A percentile compares a stretch with the other conserved stretches of the same genome.
Conservation (phyloP, 139 green algal species). For the Edaphochlamys debaryana region DNA sequence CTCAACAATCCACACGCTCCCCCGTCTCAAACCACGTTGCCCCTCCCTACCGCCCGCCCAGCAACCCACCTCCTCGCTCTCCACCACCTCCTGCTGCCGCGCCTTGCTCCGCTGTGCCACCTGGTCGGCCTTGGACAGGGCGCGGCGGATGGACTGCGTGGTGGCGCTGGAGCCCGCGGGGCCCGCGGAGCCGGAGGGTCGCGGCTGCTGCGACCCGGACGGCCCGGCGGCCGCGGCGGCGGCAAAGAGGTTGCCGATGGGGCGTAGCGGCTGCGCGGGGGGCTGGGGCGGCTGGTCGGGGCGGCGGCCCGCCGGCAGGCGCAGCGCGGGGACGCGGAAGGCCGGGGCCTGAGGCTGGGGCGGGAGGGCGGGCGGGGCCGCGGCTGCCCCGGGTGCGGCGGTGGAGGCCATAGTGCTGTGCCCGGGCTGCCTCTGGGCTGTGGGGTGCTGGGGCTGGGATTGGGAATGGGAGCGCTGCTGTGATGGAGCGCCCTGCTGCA, state of each 20-base stretch:
- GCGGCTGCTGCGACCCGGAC: neutral
- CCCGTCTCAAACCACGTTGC: too few species aligned
- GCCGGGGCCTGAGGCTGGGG: neutral
- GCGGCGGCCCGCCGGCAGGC: neutral
- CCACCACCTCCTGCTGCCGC: constrained; percentile 15
- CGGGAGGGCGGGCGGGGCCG: too few species aligned
- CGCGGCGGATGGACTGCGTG: neutral
- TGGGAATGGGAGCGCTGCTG: neutral
- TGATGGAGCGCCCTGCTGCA: neutral
- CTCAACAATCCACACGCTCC: too few species aligned
- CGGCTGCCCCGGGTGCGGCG: neutral
- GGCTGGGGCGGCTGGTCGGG: too few species aligned
- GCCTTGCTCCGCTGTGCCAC: neutral
- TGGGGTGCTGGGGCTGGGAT: neutral
- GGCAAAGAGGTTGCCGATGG: too few species aligned
- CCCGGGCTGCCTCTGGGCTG: too few species aligned
- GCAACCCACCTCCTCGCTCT: constrained; percentile 27
- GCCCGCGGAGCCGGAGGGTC: neutral
- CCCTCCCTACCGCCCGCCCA: too few species aligned
- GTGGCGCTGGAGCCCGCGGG: neutral
- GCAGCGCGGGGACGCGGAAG: neutral
- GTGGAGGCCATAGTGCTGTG: neutral
- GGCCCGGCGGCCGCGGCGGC: neutral
- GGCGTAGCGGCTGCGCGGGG: too few species aligned
- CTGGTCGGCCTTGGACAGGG: neutral